Base-by-base conservation (phyloP, 805 yeast genomes). In the Pichia exigua region DNA sequence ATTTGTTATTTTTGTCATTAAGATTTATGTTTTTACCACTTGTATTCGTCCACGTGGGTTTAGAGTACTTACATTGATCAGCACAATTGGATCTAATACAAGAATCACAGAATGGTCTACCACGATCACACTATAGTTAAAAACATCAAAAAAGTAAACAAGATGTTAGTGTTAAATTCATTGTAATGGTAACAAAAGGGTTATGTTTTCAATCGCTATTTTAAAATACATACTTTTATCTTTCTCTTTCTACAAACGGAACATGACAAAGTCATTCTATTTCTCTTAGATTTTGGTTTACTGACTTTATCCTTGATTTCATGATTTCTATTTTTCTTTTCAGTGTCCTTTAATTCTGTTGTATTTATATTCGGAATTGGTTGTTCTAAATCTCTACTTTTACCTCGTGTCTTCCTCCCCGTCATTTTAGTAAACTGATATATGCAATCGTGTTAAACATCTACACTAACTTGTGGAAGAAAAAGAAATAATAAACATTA, bases 191-290 rank as follows among this genome's bases (percentile, higher is more conserved):
- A 5, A 24, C 26, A 24, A 24, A 24, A 24, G 26, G 26, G 4
- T 24, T 24, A 24, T 24, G 7, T 24, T 24, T 24, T 24, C 26
- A 24, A 5, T 24, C 7, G 26, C 7, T 24, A 24, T 24, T 4
- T 24, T 13, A 4, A n/a, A 17, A 21, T 20, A 61, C 68, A 28
- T 59, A 65, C 69, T 53, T 75, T 76, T 39, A 74, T 74, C 57
- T 77, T 77, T 44, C 76, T 64, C 59, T 66, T 70, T 20, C 77
- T 67, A 53, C 81, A 77, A 41, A 71, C 70, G 26, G 70, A 72
- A 56, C 82, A 77, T 0, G 76, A 75, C 10, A 77, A 56, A 0
- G 76, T 69, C 53, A 72, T 66, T 46, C 80, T 67, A 43, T 73
- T 69, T 47, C 78, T 65, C 54, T 66, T 72, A 20, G 62, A 55